These are phyloP conservation scores for Suillus variegatus DNA, from an alignment of 768 basidiomycete species.

Conservation along the genomic window DNA sequence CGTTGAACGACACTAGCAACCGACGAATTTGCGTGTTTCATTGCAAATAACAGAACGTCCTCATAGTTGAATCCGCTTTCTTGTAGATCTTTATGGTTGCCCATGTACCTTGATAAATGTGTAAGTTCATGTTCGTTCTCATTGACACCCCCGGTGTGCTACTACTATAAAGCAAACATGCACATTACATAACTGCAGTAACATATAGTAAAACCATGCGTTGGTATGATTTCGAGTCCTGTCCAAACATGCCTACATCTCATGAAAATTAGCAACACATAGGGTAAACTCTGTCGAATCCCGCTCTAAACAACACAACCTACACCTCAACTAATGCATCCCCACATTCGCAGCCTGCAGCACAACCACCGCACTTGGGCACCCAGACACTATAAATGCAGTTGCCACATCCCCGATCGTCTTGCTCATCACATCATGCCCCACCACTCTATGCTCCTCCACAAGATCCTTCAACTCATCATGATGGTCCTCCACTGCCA, in stretches of 20 bases:
- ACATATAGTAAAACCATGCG: background rate
- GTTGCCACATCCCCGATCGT: slow-evolving; percentile 87
- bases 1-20: background rate
- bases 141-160: background rate
- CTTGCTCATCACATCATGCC: slow-evolving; percentile 52
- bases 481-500: slow-evolving; percentile 71
- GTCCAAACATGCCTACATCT: background rate
- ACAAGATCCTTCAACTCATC: slow-evolving; percentile 69
- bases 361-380: slow-evolving; percentile 57
- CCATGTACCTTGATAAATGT: background rate
- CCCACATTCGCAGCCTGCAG: slow-evolving; percentile 56
- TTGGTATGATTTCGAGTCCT: background rate
- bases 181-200: background rate
- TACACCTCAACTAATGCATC: slow-evolving; percentile 1
- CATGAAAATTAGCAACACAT: background rate
- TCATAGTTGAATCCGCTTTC: background rate
- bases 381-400: slow-evolving; percentile 67
- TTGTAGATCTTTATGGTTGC: background rate
- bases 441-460: slow-evolving; percentile 36
- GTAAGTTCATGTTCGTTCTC: background rate
- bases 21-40: background rate
- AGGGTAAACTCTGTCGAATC: background rate
- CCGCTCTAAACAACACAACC: background rate
- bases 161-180: background rate
- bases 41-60: background rate